Conservation (phyloP, 345 rosid genomes). For the Heritiera littoralis region DNA sequence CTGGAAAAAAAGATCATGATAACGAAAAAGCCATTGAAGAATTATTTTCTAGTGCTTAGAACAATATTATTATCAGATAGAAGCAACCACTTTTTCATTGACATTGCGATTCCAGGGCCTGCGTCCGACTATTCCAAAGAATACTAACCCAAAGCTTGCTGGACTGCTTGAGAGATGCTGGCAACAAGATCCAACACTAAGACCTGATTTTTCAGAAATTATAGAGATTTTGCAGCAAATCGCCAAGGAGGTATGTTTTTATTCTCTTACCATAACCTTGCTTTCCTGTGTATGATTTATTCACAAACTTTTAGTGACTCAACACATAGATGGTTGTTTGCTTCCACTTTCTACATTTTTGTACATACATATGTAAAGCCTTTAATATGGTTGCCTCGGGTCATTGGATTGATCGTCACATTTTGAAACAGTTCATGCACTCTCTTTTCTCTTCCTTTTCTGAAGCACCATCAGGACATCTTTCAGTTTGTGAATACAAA, state of each 20-base stretch:
- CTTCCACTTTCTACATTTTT: neutral
- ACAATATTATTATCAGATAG: neutral
- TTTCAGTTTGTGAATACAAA: neutral
- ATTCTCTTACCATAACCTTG: neutral
- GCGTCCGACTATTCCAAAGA: constrained; percentile 77
- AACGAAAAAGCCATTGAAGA: neutral
- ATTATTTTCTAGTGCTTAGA: neutral
- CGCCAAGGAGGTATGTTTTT: constrained; percentile 66
- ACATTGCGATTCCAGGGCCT: constrained; percentile 49
- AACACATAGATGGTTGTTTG: neutral
- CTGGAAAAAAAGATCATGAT: neutral
- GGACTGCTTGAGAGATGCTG: constrained; percentile 77
- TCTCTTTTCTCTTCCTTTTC: neutral
- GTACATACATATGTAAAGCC: neutral
- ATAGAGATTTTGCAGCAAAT: constrained; percentile 62
- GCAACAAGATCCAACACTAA: constrained; percentile 81
- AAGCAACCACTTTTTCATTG: constrained; percentile 2
- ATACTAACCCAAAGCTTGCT: constrained; percentile 59
- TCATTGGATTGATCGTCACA: neutral
- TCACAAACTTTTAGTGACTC: neutral
- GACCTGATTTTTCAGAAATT: constrained; percentile 90
- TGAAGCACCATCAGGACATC: neutral
- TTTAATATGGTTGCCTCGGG: neutral
- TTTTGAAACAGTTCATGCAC: neutral
- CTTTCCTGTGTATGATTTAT: neutral